Base-by-base conservation (phyloP, 768 basidiomycete genomes). In the Boletus edulis region DNA sequence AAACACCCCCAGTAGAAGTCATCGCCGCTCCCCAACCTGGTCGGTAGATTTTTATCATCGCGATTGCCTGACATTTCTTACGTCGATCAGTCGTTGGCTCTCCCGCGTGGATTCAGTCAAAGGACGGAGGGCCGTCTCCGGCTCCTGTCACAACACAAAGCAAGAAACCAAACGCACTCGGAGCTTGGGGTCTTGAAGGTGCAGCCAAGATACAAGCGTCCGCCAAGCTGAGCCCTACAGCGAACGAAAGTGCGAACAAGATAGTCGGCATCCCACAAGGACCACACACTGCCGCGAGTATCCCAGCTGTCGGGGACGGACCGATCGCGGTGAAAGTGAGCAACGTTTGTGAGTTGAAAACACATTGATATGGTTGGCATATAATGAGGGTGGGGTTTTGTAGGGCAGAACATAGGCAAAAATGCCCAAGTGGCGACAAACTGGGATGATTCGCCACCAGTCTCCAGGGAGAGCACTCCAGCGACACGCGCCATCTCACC, bases 11-110 rank as follows among this genome's bases (percentile, higher is more conserved):
- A 1, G 64, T 68, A 4, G 57, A 61, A 29, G 42, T 43, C 5
- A 58, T 69, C 14, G 40, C 44, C 3, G 72, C 67, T 34, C 62
- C 67, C 0, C 70, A 66, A 24, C 67, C 70, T 40, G 72, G 78
- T 75, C 45, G 13, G 67, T 66, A 10, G n/a, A 40, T 34, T 34
- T 32, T 12, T 11, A 18, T 0, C 3, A n/a, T 43, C 1, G 14
- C 20, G 63, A 59, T 12, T 46, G 37, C 13, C 45, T 63, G 15
- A 60, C 53, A 18, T 39, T 3, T 34, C 38, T 14, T 29, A 18
- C 46, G 9, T 45, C 15, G n/a, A 49, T 39, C 39, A 70, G 69
- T 72, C 40, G 69, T 70, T 8, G 69, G 69, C 43, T 71, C 69
- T 11, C 7, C 52, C 13, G 60, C 46, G 9, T 71, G 69, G 69